Evolutionary conservation across 352 stramenopile genomes (phyloP), one percentile per base, ranked within the genome.

Genomic region (Pythium vanterpoolii): DNA sequence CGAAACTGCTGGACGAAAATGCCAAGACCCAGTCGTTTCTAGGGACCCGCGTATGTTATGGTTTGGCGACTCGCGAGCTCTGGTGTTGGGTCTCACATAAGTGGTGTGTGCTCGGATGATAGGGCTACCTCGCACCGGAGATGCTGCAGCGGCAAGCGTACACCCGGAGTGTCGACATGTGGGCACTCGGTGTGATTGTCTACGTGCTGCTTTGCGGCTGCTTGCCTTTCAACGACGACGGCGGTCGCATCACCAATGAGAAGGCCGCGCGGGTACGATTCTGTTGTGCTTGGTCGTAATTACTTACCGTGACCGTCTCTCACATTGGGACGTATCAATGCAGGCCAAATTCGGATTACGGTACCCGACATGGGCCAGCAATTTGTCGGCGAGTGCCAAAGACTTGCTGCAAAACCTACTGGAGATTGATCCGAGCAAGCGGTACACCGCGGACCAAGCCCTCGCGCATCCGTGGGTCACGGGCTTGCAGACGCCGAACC

Each of bases 191-290:
- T 18, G 87, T 99, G n/a, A 99, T 99, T 61, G 93, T 98, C 26
- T 99, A 98, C 74, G 89, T 99, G 7, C 73, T 99, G 19, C 75
- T 99, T 7, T 99, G 96, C 56, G 97, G 97, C 5, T 99, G 96
- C 55, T 74, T 99, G 8, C 97, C 97, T 0, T 99, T 99, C 72
- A 97, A 99, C 72, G 96, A 99, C 71, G 97, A 99, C 68, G 95
- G 90, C 18, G 74, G 78, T 51, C 86, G 84, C 49, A 92, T 96
- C 46, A 69, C 74, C 23, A 94, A 87, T 57, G 78, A 91, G 21
- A 91, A 83, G 10, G 83, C 72, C 0, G 86, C 81, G 33, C 65
- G 77, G 52, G 86, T 95, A 76, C 28, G 27, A 46, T 19, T 46
- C 0, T 11, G n/a, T 46, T 40, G n/a, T 69, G 83, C 4, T 11